These are phyloP conservation scores for Gonapodya prolifera DNA, from an alignment of 192 early-diverging fungal species.

Conservation along the genomic window DNA sequence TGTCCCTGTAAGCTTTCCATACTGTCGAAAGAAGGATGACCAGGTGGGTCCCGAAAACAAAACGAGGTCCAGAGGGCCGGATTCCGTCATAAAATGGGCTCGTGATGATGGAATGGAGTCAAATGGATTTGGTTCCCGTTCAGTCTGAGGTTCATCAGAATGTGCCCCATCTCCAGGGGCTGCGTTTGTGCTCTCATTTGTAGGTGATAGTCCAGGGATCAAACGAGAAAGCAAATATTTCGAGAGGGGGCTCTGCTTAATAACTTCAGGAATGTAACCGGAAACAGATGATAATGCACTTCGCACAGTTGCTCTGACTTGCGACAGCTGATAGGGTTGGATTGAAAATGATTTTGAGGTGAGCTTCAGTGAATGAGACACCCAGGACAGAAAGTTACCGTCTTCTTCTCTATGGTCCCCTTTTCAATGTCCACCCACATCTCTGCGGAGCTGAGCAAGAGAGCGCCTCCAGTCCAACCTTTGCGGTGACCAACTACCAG, in stretches of 20 bases:
- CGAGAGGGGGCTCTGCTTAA: background rate
- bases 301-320: background rate
- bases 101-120: constrained; percentile 17
- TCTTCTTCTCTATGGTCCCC: background rate
- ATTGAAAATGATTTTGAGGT: too few species aligned
- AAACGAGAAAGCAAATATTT: background rate
- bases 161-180: background rate
- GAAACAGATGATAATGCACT: background rate
- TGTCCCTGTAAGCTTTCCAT: constrained; percentile 64
- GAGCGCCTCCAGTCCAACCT: constrained; percentile 58
- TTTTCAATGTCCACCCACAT: constrained; percentile 91
- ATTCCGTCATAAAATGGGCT: constrained; percentile 92
- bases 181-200: background rate
- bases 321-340: background rate
- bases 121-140: background rate
- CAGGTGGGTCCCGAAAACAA: constrained; percentile 62
- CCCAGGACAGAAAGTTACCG: background rate
- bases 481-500: constrained; percentile 84
- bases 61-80: constrained; percentile 81
- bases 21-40: constrained; percentile 27
- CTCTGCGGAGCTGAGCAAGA: constrained; percentile 92
- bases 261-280: background rate
- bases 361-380: too few species aligned
- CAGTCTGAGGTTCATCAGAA: background rate
- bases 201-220: background rate